These are phyloP conservation scores for Phlegmacium glaucopus DNA, from an alignment of 768 basidiomycete species.

Conservation along the genomic window DNA sequence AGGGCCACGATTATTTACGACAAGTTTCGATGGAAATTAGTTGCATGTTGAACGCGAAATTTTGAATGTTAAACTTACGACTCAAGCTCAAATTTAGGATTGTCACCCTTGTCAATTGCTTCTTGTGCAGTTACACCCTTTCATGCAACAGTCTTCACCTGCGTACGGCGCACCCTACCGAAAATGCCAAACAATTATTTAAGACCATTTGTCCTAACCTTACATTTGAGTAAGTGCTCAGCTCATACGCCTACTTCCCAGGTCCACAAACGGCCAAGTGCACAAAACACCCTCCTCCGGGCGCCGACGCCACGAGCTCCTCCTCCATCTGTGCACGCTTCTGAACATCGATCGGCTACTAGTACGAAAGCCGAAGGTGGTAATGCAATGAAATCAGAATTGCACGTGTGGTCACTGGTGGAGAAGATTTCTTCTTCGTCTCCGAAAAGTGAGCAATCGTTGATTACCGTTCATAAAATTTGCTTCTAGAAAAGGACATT, in stretches of 20 bases:
- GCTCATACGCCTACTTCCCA: slow-evolving; percentile 33
- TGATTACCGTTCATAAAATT: slow-evolving; percentile 19
- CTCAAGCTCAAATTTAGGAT: too few species aligned
- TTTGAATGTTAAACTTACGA: too few species aligned
- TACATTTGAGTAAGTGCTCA: too few species aligned
- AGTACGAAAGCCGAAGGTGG: slow-evolving; percentile 20
- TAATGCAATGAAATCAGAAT: slow-evolving; percentile 13
- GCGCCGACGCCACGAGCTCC: slow-evolving; percentile 24
- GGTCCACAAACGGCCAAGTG: slow-evolving; percentile 28
- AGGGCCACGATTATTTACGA: too few species aligned
- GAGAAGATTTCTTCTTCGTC: slow-evolving; percentile 24
- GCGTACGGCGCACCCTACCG: too few species aligned
- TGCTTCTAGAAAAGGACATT: slow-evolving; percentile 9
- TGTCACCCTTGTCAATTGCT: too few species aligned
- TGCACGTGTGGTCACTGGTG: slow-evolving; percentile 31
- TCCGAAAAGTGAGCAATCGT: slow-evolving; percentile 23
- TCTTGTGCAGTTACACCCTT: too few species aligned
- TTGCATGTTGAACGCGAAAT: too few species aligned
- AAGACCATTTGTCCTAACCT: too few species aligned
- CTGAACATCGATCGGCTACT: slow-evolving; percentile 20
- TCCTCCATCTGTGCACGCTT: slow-evolving; percentile 21
- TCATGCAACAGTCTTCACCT: too few species aligned
- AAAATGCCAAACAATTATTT: too few species aligned
- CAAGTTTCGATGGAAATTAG: too few species aligned
- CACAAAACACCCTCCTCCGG: slow-evolving; percentile 33